Percentiles rank a stretch among this genome's conserved stretches.
Evolutionary conservation across 2,329 filamentous ascomycete genomes (phyloP).

Genomic region (Penicillium thymicola): DNA sequence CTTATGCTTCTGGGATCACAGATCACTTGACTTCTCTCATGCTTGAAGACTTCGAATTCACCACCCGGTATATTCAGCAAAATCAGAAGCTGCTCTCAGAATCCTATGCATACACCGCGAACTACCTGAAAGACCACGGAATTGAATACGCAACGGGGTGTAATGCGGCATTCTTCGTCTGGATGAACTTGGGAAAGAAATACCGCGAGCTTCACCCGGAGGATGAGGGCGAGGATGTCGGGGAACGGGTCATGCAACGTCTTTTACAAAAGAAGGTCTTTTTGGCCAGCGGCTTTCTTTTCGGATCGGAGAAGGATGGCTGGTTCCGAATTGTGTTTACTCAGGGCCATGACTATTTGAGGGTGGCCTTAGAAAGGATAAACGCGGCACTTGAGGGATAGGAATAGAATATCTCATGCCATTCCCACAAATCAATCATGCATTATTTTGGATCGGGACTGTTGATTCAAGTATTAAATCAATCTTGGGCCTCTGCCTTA

Average conservation of each 20-base stretch:
- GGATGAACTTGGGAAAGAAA: conserved; percentile 47
- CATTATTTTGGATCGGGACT: not conserved
- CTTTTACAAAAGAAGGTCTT: conserved; percentile 40
- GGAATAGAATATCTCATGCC: not conserved
- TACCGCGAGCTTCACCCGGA: conserved; percentile 26
- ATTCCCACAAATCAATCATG: not conserved
- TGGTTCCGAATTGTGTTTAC: conserved; percentile 46
- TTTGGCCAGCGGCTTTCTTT: conserved; percentile 34
- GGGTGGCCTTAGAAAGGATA: conserved; percentile 34
- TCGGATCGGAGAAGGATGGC: conserved; percentile 40
- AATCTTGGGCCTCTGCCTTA: not conserved
- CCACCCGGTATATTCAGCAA: conserved; percentile 44
- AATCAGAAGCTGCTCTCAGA: conserved; percentile 44
- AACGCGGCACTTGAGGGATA: conserved; percentile 16
- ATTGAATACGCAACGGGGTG: conserved; percentile 48
- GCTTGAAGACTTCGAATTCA: conserved; percentile 45
- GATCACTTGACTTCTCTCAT: conserved; percentile 40
- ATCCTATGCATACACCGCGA: conserved; percentile 40
- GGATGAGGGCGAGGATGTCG: conserved; percentile 14
- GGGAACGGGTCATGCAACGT: conserved; percentile 32
- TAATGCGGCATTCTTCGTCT: conserved; percentile 59
- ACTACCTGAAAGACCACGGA: conserved; percentile 40
- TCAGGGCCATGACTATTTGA: conserved; percentile 30
- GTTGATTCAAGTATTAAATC: not conserved
- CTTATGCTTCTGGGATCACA: conserved; percentile 47